Evolutionary conservation across 208 protist species (phyloP).

Genomic region (Leishmania martiniquensis): DNA sequence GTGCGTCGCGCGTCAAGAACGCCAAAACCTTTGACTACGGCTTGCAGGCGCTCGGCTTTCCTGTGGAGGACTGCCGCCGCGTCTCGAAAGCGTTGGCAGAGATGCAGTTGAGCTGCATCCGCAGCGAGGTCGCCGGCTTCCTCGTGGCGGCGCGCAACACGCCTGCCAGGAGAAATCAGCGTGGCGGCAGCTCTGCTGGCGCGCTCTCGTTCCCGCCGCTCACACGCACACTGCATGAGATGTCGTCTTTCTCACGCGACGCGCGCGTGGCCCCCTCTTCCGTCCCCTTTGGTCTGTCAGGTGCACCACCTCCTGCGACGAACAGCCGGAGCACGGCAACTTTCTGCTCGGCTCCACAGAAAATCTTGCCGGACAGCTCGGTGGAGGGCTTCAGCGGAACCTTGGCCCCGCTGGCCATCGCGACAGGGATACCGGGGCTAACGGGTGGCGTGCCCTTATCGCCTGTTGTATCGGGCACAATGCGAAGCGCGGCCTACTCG

Average conservation of each 20-base stretch:
- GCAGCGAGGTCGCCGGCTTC: slow-evolving; percentile 12
- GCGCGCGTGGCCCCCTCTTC: background rate
- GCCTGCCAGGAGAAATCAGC: background rate
- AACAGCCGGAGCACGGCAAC: background rate
- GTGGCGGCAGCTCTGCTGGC: background rate
- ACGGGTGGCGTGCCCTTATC: background rate
- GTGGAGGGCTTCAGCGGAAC: background rate
- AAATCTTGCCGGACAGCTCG: background rate
- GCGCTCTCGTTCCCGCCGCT: background rate
- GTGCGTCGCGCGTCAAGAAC: slow-evolving; percentile 26
- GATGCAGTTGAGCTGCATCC: background rate
- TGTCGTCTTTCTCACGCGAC: background rate
- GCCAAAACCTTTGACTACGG: slow-evolving; percentile 54
- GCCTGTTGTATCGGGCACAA: background rate
- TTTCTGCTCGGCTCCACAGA: background rate
- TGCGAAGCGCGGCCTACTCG: background rate
- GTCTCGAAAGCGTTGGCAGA: background rate
- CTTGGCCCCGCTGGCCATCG: background rate
- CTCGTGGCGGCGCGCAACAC: slow-evolving; percentile 5
- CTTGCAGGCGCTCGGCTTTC: slow-evolving; percentile 45
- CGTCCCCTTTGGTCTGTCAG: background rate
- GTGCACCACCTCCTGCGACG: background rate
- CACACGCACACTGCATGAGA: background rate
- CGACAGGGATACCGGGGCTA: background rate
- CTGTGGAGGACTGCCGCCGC: slow-evolving; percentile 18